These are phyloP conservation scores for Pseudotulostoma volvatum DNA, from an alignment of 495 filamentous ascomycete species.

Conservation along the genomic window DNA sequence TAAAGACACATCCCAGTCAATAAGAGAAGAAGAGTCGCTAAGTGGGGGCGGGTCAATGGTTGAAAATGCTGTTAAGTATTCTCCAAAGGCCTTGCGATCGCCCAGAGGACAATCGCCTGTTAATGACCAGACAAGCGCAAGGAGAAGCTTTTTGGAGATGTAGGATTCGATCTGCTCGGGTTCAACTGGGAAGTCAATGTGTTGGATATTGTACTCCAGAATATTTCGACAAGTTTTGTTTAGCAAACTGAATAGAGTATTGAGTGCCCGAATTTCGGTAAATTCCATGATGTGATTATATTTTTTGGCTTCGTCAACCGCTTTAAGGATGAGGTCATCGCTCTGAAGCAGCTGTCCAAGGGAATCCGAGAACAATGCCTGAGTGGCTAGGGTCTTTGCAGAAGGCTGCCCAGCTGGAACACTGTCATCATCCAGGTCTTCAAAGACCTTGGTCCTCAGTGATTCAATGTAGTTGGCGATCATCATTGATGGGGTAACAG, in stretches of 20 bases:
- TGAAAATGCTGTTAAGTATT: constrained; percentile 59
- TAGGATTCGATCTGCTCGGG: constrained; percentile 76
- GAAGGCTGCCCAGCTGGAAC: constrained; percentile 66
- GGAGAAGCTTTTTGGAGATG: constrained; percentile 78
- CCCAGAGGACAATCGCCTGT: constrained; percentile 83
- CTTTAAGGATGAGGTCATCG: constrained; percentile 60
- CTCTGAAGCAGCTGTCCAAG: constrained; percentile 57
- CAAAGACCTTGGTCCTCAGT: constrained; percentile 64
- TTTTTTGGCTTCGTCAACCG: constrained; percentile 55
- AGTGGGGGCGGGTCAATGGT: constrained; percentile 69
- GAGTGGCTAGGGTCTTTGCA: constrained; percentile 56
- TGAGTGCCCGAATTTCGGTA: constrained; percentile 74
- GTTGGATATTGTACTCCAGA: constrained; percentile 88
- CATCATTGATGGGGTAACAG: constrained; percentile 84
- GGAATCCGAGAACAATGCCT: constrained; percentile 59
- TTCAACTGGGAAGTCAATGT: constrained; percentile 84
- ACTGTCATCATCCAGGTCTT: constrained; percentile 85
- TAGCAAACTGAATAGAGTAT: constrained; percentile 83
- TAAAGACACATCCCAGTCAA: constrained; percentile 83
- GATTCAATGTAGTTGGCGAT: constrained; percentile 76
- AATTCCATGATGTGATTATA: constrained; percentile 98
- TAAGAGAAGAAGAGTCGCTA: constrained; percentile 61
- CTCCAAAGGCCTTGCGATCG: constrained; percentile 79
- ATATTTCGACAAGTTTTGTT: constrained; percentile 85
- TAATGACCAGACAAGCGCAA: constrained; percentile 85